These are phyloP conservation scores for Scheffersomyces insectosa DNA, from an alignment of 1,139 yeast genomes.

Conservation along the genomic window DNA sequence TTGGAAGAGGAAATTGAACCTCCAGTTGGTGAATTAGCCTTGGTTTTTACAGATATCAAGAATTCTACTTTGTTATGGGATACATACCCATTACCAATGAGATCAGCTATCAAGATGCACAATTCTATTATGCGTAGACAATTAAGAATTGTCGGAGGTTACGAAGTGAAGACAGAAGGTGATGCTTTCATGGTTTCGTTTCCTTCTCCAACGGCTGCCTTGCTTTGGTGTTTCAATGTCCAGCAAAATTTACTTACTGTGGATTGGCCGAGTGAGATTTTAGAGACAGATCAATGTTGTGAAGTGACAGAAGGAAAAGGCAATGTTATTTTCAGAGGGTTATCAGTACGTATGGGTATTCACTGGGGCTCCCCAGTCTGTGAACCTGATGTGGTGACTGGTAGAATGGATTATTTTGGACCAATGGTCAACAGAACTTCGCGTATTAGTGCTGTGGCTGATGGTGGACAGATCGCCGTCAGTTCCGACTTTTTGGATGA, in stretches of 20 bases:
- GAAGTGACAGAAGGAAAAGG: conserved; percentile 72
- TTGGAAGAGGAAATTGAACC: conserved; percentile 92
- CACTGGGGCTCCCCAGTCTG: conserved; percentile 99
- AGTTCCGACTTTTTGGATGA: conserved; percentile 81
- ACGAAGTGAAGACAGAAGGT: conserved; percentile 98
- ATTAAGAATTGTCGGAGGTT: conserved; percentile 89
- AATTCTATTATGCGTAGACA: conserved; percentile 94
- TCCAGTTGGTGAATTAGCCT: conserved; percentile 90
- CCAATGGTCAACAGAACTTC: conserved; percentile 98
- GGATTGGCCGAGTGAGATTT: conserved; percentile 95
- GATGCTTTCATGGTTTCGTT: conserved; percentile 99
- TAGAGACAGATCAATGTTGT: conserved; percentile 83
- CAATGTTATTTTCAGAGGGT: conserved; percentile 72
- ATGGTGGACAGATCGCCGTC: conserved; percentile 95
- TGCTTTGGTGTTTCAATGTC: conserved; percentile 92
- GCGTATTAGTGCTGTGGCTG: conserved; percentile 90
- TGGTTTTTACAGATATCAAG: conserved; percentile 96
- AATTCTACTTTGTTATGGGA: conserved; percentile 95
- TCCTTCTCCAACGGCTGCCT: conserved; percentile 87
- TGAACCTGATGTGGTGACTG: conserved; percentile 90
- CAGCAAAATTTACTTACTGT: conserved; percentile 80
- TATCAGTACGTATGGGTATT: conserved; percentile 95
- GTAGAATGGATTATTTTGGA: conserved; percentile 98
- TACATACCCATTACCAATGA: conserved; percentile 88
- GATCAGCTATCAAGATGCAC: conserved; percentile 94